Evolutionary conservation across 2,329 filamentous ascomycete species (phyloP).

Genomic region (Thielaviopsis ethacetica): DNA sequence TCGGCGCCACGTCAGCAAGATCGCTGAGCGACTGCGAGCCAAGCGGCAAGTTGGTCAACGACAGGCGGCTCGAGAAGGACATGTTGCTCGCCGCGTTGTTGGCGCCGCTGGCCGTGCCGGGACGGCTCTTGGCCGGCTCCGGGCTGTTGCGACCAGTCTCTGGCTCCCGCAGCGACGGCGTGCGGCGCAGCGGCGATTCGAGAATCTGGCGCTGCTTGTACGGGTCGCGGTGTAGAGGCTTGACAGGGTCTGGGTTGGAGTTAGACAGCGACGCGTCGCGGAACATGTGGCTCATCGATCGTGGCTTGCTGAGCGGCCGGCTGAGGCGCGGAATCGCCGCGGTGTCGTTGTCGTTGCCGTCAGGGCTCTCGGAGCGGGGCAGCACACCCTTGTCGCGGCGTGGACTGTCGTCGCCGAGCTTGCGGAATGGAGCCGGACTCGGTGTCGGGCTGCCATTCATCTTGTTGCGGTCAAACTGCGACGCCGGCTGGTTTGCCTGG

Average conservation of each 20-base stretch:
- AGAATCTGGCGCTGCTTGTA: conserved; percentile 13
- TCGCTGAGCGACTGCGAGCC: background rate
- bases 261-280: background rate
- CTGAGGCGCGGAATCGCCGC: conserved; percentile 13
- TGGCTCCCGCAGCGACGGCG: conserved; percentile 26
- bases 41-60: background rate
- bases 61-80: background rate
- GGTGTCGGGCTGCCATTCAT: background rate
- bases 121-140: conserved; percentile 27
- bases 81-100: background rate
- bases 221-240: conserved; percentile 17
- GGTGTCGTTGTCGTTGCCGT: conserved; percentile 7
- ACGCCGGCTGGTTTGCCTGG: background rate
- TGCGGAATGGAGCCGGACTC: conserved; percentile 16
- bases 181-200: conserved; percentile 20
- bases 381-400: conserved; percentile 35
- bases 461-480: background rate
- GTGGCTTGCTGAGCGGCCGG: background rate
- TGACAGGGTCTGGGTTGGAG: conserved; percentile 8
- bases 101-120: background rate
- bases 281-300: conserved; percentile 5
- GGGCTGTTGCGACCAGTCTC: conserved; percentile 22
- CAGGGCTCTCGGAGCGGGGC: conserved; percentile 11
- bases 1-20: background rate
- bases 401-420: conserved; percentile 20